Evolutionary conservation across 139 green algal genomes (phyloP).

Genomic region (Nannochloris sp.): DNA sequence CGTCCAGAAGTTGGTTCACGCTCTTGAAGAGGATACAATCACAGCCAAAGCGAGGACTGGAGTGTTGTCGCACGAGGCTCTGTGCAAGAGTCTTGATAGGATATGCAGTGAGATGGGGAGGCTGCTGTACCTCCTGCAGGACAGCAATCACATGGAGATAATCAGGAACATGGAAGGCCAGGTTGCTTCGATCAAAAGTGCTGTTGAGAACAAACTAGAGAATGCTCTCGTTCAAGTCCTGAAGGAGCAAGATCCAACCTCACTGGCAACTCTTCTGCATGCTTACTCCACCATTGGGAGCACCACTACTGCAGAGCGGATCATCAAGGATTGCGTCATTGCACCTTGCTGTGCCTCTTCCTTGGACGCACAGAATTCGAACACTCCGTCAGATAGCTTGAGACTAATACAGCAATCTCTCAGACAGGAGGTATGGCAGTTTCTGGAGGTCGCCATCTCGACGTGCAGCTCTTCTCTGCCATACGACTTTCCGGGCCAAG

Average conservation of each 20-base stretch:
- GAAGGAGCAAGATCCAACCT: conserved; percentile 15
- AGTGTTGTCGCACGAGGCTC: conserved; percentile 22
- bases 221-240: conserved; percentile 43
- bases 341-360: conserved; percentile 46
- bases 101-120: conserved; percentile 77
- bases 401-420: conserved; percentile 7
- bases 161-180: conserved; percentile 56
- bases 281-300: conserved; percentile 64
- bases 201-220: conserved; percentile 42
- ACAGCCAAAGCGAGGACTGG: conserved; percentile 33
- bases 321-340: conserved; percentile 52
- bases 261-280: conserved; percentile 62
- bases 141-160: conserved; percentile 65
- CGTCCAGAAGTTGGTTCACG: conserved; percentile 84
- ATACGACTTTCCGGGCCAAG: conserved; percentile 70
- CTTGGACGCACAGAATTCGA: conserved; percentile 1
- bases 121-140: conserved; percentile 68
- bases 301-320: conserved; percentile 20
- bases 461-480: conserved; percentile 23
- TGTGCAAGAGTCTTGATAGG: conserved; percentile 68
- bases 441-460: conserved; percentile 24
- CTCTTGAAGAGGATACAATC: neutral
- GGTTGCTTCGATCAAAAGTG: conserved; percentile 34
- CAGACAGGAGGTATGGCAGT: conserved; percentile 22
- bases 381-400: neutral